Evolutionary conservation across 2,329 filamentous ascomycete species (phyloP), one percentile per base, ranked within the genome.

Genomic region (Sporothrix globosa): DNA sequence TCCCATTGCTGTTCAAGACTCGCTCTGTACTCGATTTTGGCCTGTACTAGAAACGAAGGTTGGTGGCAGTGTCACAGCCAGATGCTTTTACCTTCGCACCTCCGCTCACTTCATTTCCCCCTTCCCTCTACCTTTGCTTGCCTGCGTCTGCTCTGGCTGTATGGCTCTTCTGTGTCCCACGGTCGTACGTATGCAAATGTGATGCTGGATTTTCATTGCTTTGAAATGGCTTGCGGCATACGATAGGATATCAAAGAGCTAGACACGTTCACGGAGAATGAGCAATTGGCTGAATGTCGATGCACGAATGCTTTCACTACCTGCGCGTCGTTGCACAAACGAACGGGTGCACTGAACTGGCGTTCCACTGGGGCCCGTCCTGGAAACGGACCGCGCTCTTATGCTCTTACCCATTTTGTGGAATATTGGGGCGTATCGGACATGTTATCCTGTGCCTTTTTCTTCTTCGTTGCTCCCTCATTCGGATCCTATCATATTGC

Each of bases 201-300:
- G 39, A 27, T 17, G n/a, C 10, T n/a, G 44, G 34, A 2, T 19
- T n/a, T 17, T 21, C 34, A 17, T 39, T 58, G 54, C 11, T 34
- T 39, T 17, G 41, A 44, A 44, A 44, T 9, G 34, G 14, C 41
- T 21, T 50, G 5, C 50, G 30, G 34, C 30, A 6, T 11, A 5
- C 1, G 24, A 50, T 3, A 13, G 2, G 24, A 65, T 13, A 10
- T 41, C 41, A 30, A 17, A 27, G 14, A 27, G 14, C 44, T 21
- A 34, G 41, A 2, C n/a, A 4, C 17, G 39, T 46, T 24, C 6
- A 27, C 6, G n/a, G 56, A 41, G 21, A n/a, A 58, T 9, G 54
- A n/a, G n/a, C 39, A 46, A 63, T 63, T 30, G 44, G 61, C 34
- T 65, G 61, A 17, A 65, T 30, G 44, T 11, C n/a, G 46, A 50